Evolutionary conservation across 179 eudicot species (phyloP).

Genomic region (Drosera spatulata): DNA sequence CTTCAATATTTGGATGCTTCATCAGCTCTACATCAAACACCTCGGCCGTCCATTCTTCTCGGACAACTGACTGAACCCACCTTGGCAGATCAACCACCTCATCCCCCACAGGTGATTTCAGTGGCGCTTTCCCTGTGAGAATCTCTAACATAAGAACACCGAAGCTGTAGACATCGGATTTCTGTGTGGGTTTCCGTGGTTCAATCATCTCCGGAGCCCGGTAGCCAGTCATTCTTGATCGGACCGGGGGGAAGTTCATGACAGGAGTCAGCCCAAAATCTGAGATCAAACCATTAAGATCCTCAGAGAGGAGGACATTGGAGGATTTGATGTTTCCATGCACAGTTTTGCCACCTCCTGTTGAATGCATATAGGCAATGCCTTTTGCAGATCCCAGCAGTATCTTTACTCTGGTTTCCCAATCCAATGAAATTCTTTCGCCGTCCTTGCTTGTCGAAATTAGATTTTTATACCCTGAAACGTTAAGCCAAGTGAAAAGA

Average conservation of each 20-base stretch:
- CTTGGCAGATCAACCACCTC: constrained; percentile 40
- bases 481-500: too few relatives aligned
- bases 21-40: constrained; percentile 36
- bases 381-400: constrained; percentile 38
- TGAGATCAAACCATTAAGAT: constrained; percentile 25
- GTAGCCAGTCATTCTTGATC: constrained; percentile 34
- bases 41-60: constrained; percentile 44
- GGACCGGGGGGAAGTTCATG: constrained; percentile 32
- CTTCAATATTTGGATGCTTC: constrained; percentile 35
- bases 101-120: constrained; percentile 39
- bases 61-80: constrained; percentile 16
- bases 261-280: constrained; percentile 34
- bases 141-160: constrained; percentile 39
- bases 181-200: constrained; percentile 26
- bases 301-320: constrained; percentile 31
- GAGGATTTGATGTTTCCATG: constrained; percentile 40
- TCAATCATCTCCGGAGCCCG: constrained; percentile 41
- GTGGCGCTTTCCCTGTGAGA: constrained; percentile 36
- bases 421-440: constrained; percentile 24
- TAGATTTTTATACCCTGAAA: background rate
- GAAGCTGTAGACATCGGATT: constrained; percentile 34
- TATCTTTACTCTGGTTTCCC: constrained; percentile 37
- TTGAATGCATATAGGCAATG: constrained; percentile 27
- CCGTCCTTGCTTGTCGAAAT: constrained; percentile 30
- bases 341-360: constrained; percentile 25